A percentile compares a stretch with the other conserved stretches of the same genome.
Conservation (phyloP, 2,329 filamentous ascomycete species). For the Nothomitra cinnamomea region DNA sequence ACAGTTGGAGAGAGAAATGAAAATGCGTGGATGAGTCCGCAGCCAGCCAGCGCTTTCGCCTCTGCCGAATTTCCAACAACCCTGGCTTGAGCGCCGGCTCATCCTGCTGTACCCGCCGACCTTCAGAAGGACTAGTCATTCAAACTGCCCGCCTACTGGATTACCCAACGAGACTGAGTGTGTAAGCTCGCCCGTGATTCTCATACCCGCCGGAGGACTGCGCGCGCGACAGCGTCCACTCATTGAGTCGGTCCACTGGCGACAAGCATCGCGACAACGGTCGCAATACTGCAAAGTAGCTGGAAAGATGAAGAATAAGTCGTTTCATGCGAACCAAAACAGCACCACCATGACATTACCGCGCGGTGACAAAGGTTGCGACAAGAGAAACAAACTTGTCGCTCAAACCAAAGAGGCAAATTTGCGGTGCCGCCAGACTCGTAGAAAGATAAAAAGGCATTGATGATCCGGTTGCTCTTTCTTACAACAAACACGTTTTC, state of each 20-base stretch:
- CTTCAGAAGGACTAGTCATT: background rate
- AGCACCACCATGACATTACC: background rate
- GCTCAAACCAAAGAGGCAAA: background rate
- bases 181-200: background rate
- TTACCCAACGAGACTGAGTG: background rate
- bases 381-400: background rate
- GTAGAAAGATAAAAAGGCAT: constrained; percentile 1
- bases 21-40: background rate
- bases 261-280: no score
- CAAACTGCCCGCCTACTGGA: background rate
- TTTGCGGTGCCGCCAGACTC: background rate
- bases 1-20: background rate
- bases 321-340: background rate
- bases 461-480: background rate
- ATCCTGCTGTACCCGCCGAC: background rate
- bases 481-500: background rate
- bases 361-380: background rate
- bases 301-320: no score
- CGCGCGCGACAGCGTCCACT: background rate
- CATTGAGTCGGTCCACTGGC: no score
- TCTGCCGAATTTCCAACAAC: background rate
- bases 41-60: background rate
- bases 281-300: background rate
- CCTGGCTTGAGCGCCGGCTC: background rate
- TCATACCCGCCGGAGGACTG: background rate